A percentile compares a stretch with the other conserved stretches of the same genome.
Evolutionary conservation across 2,329 filamentous ascomycete genomes (phyloP).

Genomic region (Penicillium sp.): DNA sequence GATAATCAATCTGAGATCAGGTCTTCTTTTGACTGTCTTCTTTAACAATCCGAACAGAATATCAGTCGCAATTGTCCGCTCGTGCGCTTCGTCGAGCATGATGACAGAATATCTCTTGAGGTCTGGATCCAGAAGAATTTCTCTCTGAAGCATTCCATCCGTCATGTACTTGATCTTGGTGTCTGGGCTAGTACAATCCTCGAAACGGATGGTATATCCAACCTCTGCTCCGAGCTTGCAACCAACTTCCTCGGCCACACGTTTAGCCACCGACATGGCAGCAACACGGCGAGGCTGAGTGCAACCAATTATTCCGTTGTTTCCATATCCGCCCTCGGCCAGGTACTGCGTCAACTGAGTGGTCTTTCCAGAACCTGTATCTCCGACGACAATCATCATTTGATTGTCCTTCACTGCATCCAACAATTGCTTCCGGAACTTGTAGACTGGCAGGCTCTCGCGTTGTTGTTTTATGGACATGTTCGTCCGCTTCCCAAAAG

Average conservation of each 20-base stretch:
- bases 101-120: conserved; percentile 86
- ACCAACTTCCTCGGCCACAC: conserved; percentile 91
- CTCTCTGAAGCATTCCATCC: conserved; percentile 92
- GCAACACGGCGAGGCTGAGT: conserved; percentile 95
- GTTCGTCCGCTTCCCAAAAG: conserved; percentile 74
- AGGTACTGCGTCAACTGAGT: conserved; percentile 94
- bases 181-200: conserved; percentile 76
- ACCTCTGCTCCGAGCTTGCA: conserved; percentile 85
- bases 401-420: conserved; percentile 82
- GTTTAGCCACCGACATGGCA: conserved; percentile 93
- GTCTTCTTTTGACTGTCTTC: conserved; percentile 75
- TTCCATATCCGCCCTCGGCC: conserved; percentile 81
- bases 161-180: conserved; percentile 99
- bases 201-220: conserved; percentile 94
- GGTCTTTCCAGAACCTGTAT: conserved; percentile 94
- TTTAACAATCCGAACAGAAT: conserved; percentile 90
- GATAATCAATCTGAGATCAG: conserved; percentile 88
- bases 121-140: conserved; percentile 85
- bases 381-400: conserved; percentile 88
- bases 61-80: conserved; percentile 90
- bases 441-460: conserved; percentile 78
- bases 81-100: conserved; percentile 97
- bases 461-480: conserved; percentile 93
- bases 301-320: conserved; percentile 83
- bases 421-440: conserved; percentile 77